Base-by-base conservation (phyloP, 2,329 filamentous ascomycete genomes). In the Pyricularia pennisetigena region DNA sequence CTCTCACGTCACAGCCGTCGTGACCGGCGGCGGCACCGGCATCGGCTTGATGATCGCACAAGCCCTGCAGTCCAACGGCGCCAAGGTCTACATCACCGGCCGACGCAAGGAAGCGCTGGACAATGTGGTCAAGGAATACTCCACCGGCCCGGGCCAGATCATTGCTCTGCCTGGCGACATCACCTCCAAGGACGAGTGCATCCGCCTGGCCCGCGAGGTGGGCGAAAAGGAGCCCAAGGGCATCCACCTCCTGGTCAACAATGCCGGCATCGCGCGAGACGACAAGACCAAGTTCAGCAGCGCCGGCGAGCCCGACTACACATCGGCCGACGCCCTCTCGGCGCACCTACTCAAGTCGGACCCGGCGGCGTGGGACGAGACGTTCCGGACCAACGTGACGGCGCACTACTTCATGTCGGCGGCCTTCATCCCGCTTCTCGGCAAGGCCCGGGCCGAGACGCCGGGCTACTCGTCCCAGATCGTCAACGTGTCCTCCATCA, bases 371-470 rank as follows among this genome's bases (percentile, higher is more conserved):
- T 82, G 91, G 68, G 86, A 91, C 41, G 86, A 90, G 59, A 86
- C 87, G 0, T 94, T 90, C 80, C 85, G 86, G 69, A 92, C 90
- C 24, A 93, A 96, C 71, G 91, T 94, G 12, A 86, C 91, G 35
- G 86, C 85, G 69, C 82, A 88, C 68, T 90, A 87, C 79, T 90
- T 89, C 71, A 82, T 86, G 66, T 88, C 88, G 0, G 82, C 88
- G 66, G 83, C 86, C 0, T 83, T 90, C 63, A 83, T 87, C 1
- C 87, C 88, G 0, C 79, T 90, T 4, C 81, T 91, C 66, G 83
- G 88, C 74, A 82, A 82, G 26, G 80, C 72, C 72, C 83, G 73
- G 72, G 78, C 82, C 67, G 72, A 68, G 0, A 76, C 80, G 69
- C 70, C 73, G 4, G 81, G 81, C 68, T 85, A 82, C 83, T 83